A percentile compares a stretch with the other conserved stretches of the same genome.
Evolutionary conservation across 257 asterid species (phyloP).

Genomic region (Fraxinus americana): DNA sequence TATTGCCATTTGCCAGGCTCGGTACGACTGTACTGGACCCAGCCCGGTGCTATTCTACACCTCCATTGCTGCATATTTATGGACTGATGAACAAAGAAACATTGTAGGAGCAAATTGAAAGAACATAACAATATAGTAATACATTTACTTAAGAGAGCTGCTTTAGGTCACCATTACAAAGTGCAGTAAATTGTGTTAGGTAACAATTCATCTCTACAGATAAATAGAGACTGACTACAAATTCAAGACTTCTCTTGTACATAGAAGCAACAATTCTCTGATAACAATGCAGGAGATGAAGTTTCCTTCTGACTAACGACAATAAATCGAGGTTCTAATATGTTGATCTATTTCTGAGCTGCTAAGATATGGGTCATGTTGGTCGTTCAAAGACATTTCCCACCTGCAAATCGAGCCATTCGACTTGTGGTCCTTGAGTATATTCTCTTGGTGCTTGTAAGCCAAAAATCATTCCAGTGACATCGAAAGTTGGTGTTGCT

Average conservation of each 20-base stretch:
- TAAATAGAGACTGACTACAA: slow-evolving; percentile 24
- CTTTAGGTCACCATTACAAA: not conserved
- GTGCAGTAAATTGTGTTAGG: not conserved
- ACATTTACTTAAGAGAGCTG: not conserved
- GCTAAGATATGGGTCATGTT: slow-evolving; percentile 31
- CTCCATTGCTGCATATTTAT: not conserved
- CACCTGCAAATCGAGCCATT: slow-evolving; percentile 90
- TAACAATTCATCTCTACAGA: not conserved
- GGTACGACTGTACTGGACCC: too few species aligned
- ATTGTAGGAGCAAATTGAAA: not conserved
- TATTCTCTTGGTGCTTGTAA: slow-evolving; percentile 65
- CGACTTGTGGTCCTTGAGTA: slow-evolving; percentile 57
- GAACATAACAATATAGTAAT: not conserved
- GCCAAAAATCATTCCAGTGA: slow-evolving; percentile 62
- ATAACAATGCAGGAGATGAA: slow-evolving; percentile 12
- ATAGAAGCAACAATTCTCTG: slow-evolving; percentile 2
- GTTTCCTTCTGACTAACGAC: slow-evolving; percentile 21
- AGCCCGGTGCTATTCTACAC: too few species aligned
- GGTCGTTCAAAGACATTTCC: slow-evolving; percentile 62
- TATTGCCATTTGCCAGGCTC: too few species aligned
- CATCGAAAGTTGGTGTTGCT: slow-evolving; percentile 50
- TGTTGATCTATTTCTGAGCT: slow-evolving; percentile 15
- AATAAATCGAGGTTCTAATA: slow-evolving; percentile 27
- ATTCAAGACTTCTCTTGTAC: slow-evolving; percentile 33
- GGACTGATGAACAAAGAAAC: not conserved